Percentiles rank a stretch among this genome's conserved stretches.
These are phyloP conservation scores for Fraxinus paxiana DNA, from an alignment of 305 asterid species.

Conservation along the genomic window DNA sequence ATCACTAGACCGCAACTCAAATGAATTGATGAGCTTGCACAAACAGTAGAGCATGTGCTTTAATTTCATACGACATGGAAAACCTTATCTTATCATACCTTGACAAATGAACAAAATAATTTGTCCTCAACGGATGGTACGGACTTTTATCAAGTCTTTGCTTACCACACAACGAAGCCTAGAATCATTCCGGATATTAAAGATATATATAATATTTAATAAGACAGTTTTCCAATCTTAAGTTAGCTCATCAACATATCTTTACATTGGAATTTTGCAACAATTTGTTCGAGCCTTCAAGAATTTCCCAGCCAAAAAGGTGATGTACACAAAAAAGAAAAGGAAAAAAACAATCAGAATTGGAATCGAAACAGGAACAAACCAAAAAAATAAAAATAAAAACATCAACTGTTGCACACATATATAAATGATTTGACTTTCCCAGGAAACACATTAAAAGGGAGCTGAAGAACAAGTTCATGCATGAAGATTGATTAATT, in stretches of 20 bases:
- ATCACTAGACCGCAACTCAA: too few species aligned
- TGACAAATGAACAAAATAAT: too few species aligned
- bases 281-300: constrained; percentile 11
- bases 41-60: too few species aligned
- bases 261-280: neutral
- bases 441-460: neutral
- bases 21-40: too few species aligned
- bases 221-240: neutral
- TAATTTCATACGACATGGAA: too few species aligned
- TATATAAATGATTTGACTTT: neutral
- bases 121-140: too few species aligned
- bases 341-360: neutral
- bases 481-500: constrained; percentile 19
- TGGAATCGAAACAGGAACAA: constrained; percentile 3
- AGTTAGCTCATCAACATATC: neutral
- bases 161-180: too few species aligned
- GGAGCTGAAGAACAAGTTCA: neutral
- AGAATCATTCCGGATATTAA: too few species aligned
- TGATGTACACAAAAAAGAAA: neutral
- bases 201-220: neutral
- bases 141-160: too few species aligned
- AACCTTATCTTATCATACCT: too few species aligned
- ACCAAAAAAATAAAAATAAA: neutral
- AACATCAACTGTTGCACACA: neutral
- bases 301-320: constrained; percentile 19